A percentile compares a stretch with the other conserved stretches of the same genome.
Evolutionary conservation across 2,329 filamentous ascomycete genomes (phyloP).

Genomic region (Colletotrichum gigasporum): DNA sequence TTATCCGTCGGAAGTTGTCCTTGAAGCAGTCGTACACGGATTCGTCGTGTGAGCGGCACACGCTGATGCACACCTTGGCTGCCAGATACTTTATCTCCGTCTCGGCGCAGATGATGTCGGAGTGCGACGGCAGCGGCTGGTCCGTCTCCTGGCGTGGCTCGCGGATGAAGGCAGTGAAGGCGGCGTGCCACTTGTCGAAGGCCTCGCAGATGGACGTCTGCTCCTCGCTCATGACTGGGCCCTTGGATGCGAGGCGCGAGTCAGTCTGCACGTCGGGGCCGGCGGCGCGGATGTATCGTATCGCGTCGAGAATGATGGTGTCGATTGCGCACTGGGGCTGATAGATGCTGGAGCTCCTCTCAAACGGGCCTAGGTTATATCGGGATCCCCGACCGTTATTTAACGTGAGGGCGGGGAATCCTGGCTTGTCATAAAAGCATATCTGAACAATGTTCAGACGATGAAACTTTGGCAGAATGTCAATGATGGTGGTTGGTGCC

Average conservation of each 20-base stretch:
- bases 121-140: conserved; percentile 6
- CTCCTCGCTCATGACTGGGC: conserved; percentile 14
- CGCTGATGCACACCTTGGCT: conserved; percentile 24
- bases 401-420: conserved; percentile 12
- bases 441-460: conserved; percentile 24
- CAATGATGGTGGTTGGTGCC: not conserved
- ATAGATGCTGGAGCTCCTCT: conserved; percentile 21
- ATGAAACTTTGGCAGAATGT: conserved; percentile 20
- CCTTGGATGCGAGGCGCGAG: conserved; percentile 18
- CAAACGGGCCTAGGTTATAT: conserved; percentile 19
- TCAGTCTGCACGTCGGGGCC: conserved; percentile 20
- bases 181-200: conserved; percentile 19
- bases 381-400: not conserved
- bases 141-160: not conserved
- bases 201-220: conserved; percentile 18
- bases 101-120: conserved; percentile 14
- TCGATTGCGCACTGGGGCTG: conserved; percentile 22
- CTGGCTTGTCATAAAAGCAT: conserved; percentile 15
- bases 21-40: conserved; percentile 24
- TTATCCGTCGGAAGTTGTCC: conserved; percentile 9
- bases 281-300: conserved; percentile 13
- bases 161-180: conserved; percentile 14
- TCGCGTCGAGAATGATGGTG: conserved; percentile 26
- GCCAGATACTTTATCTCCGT: conserved; percentile 27
- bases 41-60: conserved; percentile 24